These are phyloP conservation scores for Zostera marina DNA, from an alignment of 116 monocot species.

Conservation along the genomic window DNA sequence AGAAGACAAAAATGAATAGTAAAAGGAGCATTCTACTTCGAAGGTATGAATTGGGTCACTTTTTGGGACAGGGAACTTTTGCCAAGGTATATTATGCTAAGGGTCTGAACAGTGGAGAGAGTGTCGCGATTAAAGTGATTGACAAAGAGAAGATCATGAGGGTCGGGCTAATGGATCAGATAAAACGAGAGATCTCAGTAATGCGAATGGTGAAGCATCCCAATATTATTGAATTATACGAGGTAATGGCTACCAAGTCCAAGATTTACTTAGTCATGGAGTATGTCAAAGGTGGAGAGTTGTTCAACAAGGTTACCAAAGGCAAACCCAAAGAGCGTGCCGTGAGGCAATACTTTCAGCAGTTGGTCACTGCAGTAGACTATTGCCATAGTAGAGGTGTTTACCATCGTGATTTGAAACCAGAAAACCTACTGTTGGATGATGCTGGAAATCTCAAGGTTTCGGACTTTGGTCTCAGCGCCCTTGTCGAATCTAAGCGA, in stretches of 20 bases:
- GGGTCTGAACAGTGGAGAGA: conserved; percentile 16
- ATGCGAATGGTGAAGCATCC: conserved; percentile 65
- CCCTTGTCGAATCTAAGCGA: conserved; percentile 22
- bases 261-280: conserved; percentile 89
- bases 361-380: conserved; percentile 56
- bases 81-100: conserved; percentile 63
- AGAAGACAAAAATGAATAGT: neutral
- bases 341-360: conserved; percentile 57
- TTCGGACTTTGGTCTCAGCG: conserved; percentile 67
- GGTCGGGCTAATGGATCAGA: conserved; percentile 40
- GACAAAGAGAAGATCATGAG: conserved; percentile 56
- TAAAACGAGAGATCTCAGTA: conserved; percentile 62
- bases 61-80: conserved; percentile 68
- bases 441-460: conserved; percentile 63
- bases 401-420: conserved; percentile 79
- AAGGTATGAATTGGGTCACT: conserved; percentile 44
- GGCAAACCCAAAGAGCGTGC: conserved; percentile 49
- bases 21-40: conserved; percentile 23
- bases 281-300: conserved; percentile 69
- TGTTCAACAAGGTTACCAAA: conserved; percentile 50
- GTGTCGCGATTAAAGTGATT: conserved; percentile 56
- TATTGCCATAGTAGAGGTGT: conserved; percentile 76
- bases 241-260: conserved; percentile 74
- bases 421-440: conserved; percentile 70
- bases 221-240: conserved; percentile 59